These are phyloP conservation scores for Hemisphaericaspora xylofermentans DNA, from an alignment of 1,139 yeast genomes.

Conservation along the genomic window DNA sequence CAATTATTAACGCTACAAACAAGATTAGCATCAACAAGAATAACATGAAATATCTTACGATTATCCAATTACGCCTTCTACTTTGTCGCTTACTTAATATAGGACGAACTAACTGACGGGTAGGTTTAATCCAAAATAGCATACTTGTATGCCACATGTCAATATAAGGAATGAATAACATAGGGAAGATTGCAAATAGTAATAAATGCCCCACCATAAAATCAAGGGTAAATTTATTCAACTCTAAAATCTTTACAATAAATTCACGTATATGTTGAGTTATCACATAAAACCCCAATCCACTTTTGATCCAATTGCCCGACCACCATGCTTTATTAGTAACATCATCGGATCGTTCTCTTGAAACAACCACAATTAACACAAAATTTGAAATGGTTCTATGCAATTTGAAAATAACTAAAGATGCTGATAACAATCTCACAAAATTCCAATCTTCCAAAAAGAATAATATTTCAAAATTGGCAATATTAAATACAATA, in stretches of 20 bases:
- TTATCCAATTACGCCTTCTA: conserved; percentile 17
- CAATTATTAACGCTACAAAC: conserved; percentile 19
- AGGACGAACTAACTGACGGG: conserved; percentile 25
- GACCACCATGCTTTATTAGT: conserved; percentile 85
- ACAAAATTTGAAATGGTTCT: conserved; percentile 36
- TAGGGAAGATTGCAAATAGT: conserved; percentile 59
- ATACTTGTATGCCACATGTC: conserved; percentile 37
- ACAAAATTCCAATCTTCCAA: conserved; percentile 64
- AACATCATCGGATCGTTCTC: conserved; percentile 57
- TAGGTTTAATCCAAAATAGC: conserved; percentile 39
- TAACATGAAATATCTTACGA: conserved; percentile 20
- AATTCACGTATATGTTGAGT: conserved; percentile 72
- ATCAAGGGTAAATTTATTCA: conserved; percentile 69
- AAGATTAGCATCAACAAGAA: conserved; percentile 20
- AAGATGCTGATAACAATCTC: conserved; percentile 55
- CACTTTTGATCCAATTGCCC: conserved; percentile 68
- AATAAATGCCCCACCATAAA: conserved; percentile 67
- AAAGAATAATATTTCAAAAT: conserved; percentile 61
- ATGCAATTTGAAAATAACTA: conserved; percentile 58
- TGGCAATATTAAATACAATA: conserved; percentile 50
- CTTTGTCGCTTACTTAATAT: conserved; percentile 24
- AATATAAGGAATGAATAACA: conserved; percentile 64
- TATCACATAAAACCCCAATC: conserved; percentile 56
- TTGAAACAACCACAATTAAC: conserved; percentile 49
- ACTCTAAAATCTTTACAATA: conserved; percentile 65